These are phyloP conservation scores for Tephrocybe sp. DNA, from an alignment of 768 basidiomycete species.

Conservation along the genomic window DNA sequence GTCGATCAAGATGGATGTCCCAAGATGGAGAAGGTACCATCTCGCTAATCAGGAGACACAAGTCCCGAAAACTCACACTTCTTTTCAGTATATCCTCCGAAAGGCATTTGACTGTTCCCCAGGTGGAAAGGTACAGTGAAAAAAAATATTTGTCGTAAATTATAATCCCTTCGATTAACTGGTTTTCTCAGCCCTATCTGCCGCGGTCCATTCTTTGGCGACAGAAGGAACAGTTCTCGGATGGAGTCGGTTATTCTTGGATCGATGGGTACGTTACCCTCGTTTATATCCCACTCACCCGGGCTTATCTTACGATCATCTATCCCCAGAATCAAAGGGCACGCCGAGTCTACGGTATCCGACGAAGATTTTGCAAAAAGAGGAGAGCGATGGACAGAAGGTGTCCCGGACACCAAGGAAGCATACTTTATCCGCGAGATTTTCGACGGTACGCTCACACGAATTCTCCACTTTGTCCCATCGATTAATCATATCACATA, in stretches of 20 bases:
- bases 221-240: conserved; percentile 99
- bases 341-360: conserved; percentile 72
- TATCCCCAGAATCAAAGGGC: conserved; percentile 77
- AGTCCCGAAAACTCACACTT: neutral
- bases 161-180: neutral
- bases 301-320: conserved; percentile 3
- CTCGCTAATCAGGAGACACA: neutral
- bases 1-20: conserved; percentile 85
- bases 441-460: conserved; percentile 66
- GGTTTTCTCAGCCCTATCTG: conserved; percentile 71
- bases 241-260: conserved; percentile 98
- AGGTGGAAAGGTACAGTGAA: conserved; percentile 66
- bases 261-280: conserved; percentile 77
- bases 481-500: conserved; percentile 13
- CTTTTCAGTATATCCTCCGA: conserved; percentile 85
- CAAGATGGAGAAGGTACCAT: conserved; percentile 88
- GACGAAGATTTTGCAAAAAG: conserved; percentile 81
- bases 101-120: conserved; percentile 92
- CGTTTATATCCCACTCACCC: neutral
- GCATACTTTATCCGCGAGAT: conserved; percentile 91
- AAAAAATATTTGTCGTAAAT: neutral
- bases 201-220: conserved; percentile 95
- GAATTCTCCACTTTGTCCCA: neutral
- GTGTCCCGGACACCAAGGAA: conserved; percentile 94
- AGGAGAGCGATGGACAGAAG: conserved; percentile 71